Evolutionary conservation across 768 basidiomycete genomes (phyloP).

Genomic region (Cystofilobasidium bisporidii): DNA sequence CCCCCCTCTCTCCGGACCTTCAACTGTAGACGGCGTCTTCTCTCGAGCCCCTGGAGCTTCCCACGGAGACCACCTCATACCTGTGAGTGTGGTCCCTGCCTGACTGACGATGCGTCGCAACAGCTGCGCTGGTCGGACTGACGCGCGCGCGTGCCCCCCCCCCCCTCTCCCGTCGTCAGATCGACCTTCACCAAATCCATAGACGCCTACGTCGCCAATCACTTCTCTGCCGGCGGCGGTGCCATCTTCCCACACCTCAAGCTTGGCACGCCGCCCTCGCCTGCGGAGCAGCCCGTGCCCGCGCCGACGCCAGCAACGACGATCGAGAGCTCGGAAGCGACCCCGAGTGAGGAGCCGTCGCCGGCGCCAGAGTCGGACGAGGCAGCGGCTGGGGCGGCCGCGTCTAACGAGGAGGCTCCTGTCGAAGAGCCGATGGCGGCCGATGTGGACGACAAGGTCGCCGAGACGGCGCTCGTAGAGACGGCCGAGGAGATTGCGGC

Average conservation of each 20-base stretch:
- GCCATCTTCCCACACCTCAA: constrained; percentile 18
- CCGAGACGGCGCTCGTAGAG: constrained; percentile 22
- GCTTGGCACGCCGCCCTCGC: background rate
- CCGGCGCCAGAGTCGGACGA: background rate
- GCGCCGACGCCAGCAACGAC: background rate
- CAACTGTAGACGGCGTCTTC: background rate
- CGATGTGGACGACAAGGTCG: constrained; percentile 7
- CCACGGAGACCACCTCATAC: constrained; percentile 1
- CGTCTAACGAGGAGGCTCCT: background rate
- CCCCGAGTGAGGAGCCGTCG: background rate
- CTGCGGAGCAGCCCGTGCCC: background rate
- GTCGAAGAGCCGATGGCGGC: too few relatives aligned
- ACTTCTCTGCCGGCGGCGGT: constrained; percentile 14
- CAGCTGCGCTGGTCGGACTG: too few relatives aligned
- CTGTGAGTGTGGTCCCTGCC: too few relatives aligned
- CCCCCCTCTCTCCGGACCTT: background rate
- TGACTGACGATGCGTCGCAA: too few relatives aligned
- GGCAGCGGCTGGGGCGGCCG: background rate
- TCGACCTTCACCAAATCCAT: constrained; percentile 10
- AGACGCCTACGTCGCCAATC: constrained; percentile 23
- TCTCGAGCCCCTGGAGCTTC: constrained; percentile 10
- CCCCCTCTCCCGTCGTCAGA: background rate
- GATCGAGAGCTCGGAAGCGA: background rate
- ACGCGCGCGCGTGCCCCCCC: too few relatives aligned
- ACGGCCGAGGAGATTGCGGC: constrained; percentile 32